Conservation (phyloP, 305 asterid genomes). For the Plantago coronopus region DNA sequence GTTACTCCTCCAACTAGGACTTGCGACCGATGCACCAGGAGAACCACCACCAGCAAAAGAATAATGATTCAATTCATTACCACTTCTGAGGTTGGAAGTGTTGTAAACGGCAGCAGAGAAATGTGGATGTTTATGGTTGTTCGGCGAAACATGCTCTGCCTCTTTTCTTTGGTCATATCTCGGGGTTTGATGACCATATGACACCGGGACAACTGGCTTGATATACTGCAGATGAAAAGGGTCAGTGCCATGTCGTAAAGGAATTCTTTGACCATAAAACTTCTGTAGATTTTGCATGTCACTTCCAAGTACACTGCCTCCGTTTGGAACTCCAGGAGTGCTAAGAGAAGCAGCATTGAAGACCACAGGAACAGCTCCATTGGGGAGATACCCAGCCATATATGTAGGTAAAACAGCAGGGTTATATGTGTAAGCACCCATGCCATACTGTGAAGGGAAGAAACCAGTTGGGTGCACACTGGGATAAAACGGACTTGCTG, state of each 20-base stretch:
- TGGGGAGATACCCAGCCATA: slow-evolving; percentile 52
- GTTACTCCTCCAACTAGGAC: slow-evolving; percentile 51
- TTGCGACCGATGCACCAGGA: slow-evolving; percentile 43
- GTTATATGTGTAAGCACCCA: slow-evolving; percentile 46
- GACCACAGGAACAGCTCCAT: slow-evolving; percentile 36
- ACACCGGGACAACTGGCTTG: slow-evolving; percentile 40
- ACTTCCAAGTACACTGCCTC: slow-evolving; percentile 35
- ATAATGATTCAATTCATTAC: slow-evolving; percentile 36
- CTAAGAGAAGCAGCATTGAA: slow-evolving; percentile 34
- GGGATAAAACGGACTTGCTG: slow-evolving; percentile 43
- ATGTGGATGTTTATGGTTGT: slow-evolving; percentile 37
- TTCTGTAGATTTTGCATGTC: slow-evolving; percentile 44
- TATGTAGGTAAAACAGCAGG: slow-evolving; percentile 47
- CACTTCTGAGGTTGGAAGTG: slow-evolving; percentile 37
- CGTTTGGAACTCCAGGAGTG: slow-evolving; percentile 27
- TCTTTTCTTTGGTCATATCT: slow-evolving; percentile 32
- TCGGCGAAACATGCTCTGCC: slow-evolving; percentile 29
- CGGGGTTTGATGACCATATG: slow-evolving; percentile 39
- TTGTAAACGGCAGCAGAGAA: slow-evolving; percentile 30
- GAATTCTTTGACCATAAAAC: slow-evolving; percentile 49
- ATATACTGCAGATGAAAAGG: slow-evolving; percentile 52
- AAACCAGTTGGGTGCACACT: slow-evolving; percentile 43
- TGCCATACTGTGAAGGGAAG: slow-evolving; percentile 49
- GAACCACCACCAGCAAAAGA: slow-evolving; percentile 40
- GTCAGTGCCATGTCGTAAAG: slow-evolving; percentile 42